Evolutionary conservation across 2,329 filamentous ascomycete species (phyloP).

Genomic region (Botryotinia convoluta): DNA sequence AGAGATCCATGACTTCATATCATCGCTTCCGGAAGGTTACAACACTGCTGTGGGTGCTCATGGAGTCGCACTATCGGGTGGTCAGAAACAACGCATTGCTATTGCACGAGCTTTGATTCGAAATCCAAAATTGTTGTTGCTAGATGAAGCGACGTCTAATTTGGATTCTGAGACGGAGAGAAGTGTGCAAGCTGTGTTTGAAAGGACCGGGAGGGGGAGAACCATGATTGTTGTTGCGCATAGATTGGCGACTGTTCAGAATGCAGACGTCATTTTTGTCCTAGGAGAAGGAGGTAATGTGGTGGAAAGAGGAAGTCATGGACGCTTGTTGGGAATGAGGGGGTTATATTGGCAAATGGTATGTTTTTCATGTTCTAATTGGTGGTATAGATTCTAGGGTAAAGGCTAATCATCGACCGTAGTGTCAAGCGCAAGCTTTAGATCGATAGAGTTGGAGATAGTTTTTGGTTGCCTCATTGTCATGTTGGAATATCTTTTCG

Average conservation of each 20-base stretch:
- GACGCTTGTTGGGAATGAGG: slow-evolving; percentile 26
- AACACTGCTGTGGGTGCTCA: slow-evolving; percentile 47
- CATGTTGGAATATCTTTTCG: neutral
- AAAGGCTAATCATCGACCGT: slow-evolving; percentile 13
- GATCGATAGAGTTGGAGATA: neutral
- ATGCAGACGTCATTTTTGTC: slow-evolving; percentile 48
- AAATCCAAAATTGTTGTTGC: slow-evolving; percentile 50
- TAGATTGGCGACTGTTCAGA: slow-evolving; percentile 71
- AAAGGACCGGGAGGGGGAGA: slow-evolving; percentile 60
- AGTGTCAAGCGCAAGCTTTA: slow-evolving; percentile 28
- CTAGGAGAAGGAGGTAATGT: slow-evolving; percentile 33
- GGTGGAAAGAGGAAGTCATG: slow-evolving; percentile 34
- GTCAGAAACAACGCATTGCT: slow-evolving; percentile 54
- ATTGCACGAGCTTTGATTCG: slow-evolving; percentile 55
- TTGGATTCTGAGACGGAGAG: slow-evolving; percentile 57
- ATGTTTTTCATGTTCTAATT: slow-evolving; percentile 8
- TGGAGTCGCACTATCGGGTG: slow-evolving; percentile 50
- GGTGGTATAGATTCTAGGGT: neutral
- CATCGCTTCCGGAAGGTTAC: slow-evolving; percentile 51
- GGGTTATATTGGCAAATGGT: slow-evolving; percentile 37
- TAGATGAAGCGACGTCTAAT: slow-evolving; percentile 58
- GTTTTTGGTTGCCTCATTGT: neutral
- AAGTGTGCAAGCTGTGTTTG: slow-evolving; percentile 63
- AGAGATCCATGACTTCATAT: slow-evolving; percentile 53
- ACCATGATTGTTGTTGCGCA: slow-evolving; percentile 78